phyloP scores from a whole-genome alignment of 441 rosid species.

The Syzygium syzygioides region DNA sequence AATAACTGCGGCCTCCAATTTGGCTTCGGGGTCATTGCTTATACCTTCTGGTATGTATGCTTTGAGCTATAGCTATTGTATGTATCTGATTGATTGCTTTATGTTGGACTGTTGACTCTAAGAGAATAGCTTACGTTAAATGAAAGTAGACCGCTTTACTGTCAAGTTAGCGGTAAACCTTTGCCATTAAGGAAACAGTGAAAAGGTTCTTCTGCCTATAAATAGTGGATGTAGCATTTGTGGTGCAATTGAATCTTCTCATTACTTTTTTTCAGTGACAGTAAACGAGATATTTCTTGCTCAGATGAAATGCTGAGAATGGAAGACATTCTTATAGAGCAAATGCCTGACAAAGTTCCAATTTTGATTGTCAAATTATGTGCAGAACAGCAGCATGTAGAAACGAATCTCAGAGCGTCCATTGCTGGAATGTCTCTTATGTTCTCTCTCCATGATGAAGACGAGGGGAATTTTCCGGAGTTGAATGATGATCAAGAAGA shows the following conservation, averaged over 20 bases:
- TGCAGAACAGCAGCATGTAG: conserved; percentile 82
- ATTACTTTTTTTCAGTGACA: background rate
- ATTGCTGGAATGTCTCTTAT: conserved; percentile 66
- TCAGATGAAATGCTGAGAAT: background rate
- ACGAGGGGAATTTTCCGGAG: conserved; percentile 15
- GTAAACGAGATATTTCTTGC: background rate
- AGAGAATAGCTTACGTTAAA: background rate
- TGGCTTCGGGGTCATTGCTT: conserved; percentile 93
- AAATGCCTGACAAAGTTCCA: background rate
- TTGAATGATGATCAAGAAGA: conserved; percentile 22
- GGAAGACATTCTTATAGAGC: background rate
- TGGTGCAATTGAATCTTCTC: background rate
- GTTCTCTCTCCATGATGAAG: conserved; percentile 69
- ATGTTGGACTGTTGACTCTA: background rate
- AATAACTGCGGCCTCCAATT: conserved; percentile 97
- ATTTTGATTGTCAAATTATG: conserved; percentile 1
- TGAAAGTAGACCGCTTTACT: background rate
- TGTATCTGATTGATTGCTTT: background rate
- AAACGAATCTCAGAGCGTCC: conserved; percentile 64
- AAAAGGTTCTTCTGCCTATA: background rate
- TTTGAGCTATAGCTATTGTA: background rate
- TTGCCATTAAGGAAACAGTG: background rate
- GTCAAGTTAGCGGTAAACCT: background rate
- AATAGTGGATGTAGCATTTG: background rate
- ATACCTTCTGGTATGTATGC: conserved; percentile 67